A percentile compares a stretch with the other conserved stretches of the same genome.
Conservation (phyloP, 768 basidiomycete genomes). For the Cystofilobasidium capitatum region DNA sequence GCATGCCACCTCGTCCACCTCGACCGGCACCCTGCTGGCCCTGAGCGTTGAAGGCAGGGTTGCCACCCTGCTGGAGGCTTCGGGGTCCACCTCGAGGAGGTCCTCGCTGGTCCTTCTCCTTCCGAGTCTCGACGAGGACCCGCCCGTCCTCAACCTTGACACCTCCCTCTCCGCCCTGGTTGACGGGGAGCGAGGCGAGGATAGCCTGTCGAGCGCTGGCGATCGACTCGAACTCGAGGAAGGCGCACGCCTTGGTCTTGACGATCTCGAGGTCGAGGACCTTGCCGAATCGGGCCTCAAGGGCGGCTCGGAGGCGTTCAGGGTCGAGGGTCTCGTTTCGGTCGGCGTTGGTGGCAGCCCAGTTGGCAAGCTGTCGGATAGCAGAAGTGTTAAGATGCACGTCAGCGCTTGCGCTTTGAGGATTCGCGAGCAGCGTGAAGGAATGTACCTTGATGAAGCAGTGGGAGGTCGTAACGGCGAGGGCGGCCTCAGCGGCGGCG, state of each 20-base stretch:
- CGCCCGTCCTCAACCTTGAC: slow-evolving; percentile 62
- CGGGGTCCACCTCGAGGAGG: not conserved
- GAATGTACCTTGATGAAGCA: slow-evolving; percentile 72
- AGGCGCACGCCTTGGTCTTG: slow-evolving; percentile 79
- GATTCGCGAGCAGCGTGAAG: not conserved
- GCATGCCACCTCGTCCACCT: not conserved
- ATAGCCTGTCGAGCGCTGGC: slow-evolving; percentile 83
- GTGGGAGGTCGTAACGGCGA: slow-evolving; percentile 56
- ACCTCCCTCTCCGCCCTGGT: slow-evolving; percentile 80
- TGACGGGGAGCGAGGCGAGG: slow-evolving; percentile 53
- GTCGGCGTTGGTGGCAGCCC: slow-evolving; percentile 34
- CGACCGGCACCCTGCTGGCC: not conserved
- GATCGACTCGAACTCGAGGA: slow-evolving; percentile 72
- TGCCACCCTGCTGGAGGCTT: not conserved
- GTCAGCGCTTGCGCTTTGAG: not conserved
- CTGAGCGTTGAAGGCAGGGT: not conserved
- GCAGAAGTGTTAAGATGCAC: too few species aligned
- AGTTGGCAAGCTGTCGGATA: slow-evolving; percentile 38
- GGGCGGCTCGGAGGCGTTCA: slow-evolving; percentile 27
- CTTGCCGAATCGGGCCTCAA: slow-evolving; percentile 41
- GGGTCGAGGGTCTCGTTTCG: slow-evolving; percentile 31
- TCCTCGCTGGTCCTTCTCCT: slow-evolving; percentile 72
- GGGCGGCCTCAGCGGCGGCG: slow-evolving; percentile 47
- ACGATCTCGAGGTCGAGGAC: slow-evolving; percentile 85
- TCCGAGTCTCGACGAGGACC: slow-evolving; percentile 76